These are phyloP conservation scores for Bombardia bombarda DNA, from an alignment of 495 filamentous ascomycete species.

Conservation along the genomic window DNA sequence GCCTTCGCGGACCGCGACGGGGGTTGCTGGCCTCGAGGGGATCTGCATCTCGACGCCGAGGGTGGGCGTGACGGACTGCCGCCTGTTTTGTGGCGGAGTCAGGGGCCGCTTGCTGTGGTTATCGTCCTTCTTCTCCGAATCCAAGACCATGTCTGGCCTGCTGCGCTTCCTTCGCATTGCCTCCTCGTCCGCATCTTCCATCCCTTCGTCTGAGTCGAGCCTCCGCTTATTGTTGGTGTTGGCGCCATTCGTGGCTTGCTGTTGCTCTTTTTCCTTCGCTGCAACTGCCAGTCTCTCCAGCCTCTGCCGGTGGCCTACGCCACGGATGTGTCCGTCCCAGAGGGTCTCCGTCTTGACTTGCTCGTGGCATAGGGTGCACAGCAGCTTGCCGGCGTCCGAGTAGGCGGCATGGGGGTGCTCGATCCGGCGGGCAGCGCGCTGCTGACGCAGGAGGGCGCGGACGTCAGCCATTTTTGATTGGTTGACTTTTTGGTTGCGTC, in stretches of 20 bases:
- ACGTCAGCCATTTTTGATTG: constrained; percentile 95
- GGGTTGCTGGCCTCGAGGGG: constrained; percentile 48
- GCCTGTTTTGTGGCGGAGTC: constrained; percentile 26
- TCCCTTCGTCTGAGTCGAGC: constrained; percentile 32
- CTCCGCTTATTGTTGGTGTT: constrained; percentile 27
- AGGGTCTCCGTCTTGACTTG: constrained; percentile 52
- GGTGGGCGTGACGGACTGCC: constrained; percentile 30
- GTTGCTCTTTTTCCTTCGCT: constrained; percentile 3
- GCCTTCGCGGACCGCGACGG: constrained; percentile 19
- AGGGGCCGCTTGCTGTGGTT: constrained; percentile 12
- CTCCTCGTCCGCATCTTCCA: constrained; percentile 29
- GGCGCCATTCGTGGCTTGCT: background rate
- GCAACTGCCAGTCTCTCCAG: constrained; percentile 8
- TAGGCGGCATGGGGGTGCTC: constrained; percentile 57
- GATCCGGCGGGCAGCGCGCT: constrained; percentile 69
- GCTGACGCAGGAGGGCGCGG: constrained; percentile 70
- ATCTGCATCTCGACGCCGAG: constrained; percentile 47
- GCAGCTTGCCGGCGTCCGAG: constrained; percentile 49
- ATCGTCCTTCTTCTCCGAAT: constrained; percentile 7
- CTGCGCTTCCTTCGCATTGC: constrained; percentile 34
- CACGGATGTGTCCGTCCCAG: constrained; percentile 51
- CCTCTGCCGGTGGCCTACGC: constrained; percentile 36
- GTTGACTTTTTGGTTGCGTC: too few relatives aligned
- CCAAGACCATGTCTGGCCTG: constrained; percentile 20
- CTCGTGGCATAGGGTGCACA: constrained; percentile 52